These are phyloP conservation scores for Tricholoma terreum DNA, from an alignment of 768 basidiomycete species.

Conservation along the genomic window DNA sequence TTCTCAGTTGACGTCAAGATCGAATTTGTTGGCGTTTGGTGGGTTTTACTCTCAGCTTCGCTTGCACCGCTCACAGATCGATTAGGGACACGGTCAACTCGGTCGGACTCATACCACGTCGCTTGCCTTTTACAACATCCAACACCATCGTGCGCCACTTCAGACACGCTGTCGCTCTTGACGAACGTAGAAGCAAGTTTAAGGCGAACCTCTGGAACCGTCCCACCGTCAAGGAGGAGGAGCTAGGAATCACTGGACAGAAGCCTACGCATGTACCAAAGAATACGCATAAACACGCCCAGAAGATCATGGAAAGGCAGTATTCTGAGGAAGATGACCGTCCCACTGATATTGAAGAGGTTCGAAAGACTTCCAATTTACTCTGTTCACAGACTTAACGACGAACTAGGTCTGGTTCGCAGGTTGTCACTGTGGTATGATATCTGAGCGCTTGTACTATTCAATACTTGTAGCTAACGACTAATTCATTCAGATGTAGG, in stretches of 20 bases:
- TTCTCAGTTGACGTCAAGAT: constrained; percentile 43
- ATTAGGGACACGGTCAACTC: not conserved
- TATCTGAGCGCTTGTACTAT: not conserved
- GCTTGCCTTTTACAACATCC: constrained; percentile 45
- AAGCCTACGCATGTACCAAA: constrained; percentile 5
- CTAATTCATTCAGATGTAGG: constrained; percentile 22
- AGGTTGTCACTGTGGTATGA: constrained; percentile 37
- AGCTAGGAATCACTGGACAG: constrained; percentile 19
- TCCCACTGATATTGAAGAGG: constrained; percentile 42
- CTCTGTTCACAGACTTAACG: not conserved
- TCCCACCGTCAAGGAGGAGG: constrained; percentile 24
- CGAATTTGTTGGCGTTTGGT: constrained; percentile 56
- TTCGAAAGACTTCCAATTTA: not conserved
- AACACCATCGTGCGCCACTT: constrained; percentile 36
- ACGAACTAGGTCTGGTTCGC: constrained; percentile 46
- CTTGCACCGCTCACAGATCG: too few species aligned
- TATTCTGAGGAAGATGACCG: constrained; percentile 9
- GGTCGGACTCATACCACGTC: constrained; percentile 25
- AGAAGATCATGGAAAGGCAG: constrained; percentile 23
- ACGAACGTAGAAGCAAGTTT: constrained; percentile 18
- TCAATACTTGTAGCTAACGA: not conserved
- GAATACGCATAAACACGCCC: constrained; percentile 1
- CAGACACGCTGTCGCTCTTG: constrained; percentile 17
- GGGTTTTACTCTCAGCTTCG: not conserved
- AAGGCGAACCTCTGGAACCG: constrained; percentile 19